Evolutionary conservation across 768 basidiomycete species (phyloP), one percentile per base, ranked within the genome.

Genomic region (Coprinellus aureogranulatus): DNA sequence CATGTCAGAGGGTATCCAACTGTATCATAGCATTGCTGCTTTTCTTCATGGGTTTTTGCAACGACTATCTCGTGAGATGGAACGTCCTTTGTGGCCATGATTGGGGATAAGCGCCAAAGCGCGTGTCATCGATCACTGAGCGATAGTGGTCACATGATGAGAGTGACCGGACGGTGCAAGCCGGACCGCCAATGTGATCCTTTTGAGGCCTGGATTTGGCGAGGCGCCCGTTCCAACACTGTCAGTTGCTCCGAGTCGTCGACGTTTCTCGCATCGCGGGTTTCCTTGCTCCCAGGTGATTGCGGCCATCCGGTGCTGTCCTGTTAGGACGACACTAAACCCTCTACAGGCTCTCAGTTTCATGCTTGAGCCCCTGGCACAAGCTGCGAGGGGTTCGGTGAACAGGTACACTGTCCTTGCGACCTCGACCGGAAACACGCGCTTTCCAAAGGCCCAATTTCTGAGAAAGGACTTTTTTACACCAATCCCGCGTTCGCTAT

Each of bases 21-120:
- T 70, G 92, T 76, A 63, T 80, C 73, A 71, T 82, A 81, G 72
- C 90, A 92, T 64, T 89, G 83, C 65, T 87, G 78, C 10, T 80
- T 73, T 57, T 90, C 81, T 58, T 69, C 68, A 53, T 76, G 72
- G 25, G 77, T 77, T 47, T 63, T 74, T 8, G 79, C 71, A 49
- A 79, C 59, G 61, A 89, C 62, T 56, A 89, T 82, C 67, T 90
- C 87, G 65, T 89, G 83, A 16, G 71, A 58, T 9, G 83, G 81
- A 18, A 26, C 40, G 12, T 60, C 48, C 27, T 44, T 6, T 10
- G 65, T 26, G 3, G 49, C 46, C 55, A 57, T 51, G 40, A 18
- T 8, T 18, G 22, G 18, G n/a, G 49, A 34, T 51, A 44, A 44
- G 41, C 41, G 41, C 41, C 41, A 16, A 51, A 48, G 25, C 22